Evolutionary conservation across 1,139 yeast genomes (phyloP).

Genomic region (Groenewaldozyma auringiensis): DNA sequence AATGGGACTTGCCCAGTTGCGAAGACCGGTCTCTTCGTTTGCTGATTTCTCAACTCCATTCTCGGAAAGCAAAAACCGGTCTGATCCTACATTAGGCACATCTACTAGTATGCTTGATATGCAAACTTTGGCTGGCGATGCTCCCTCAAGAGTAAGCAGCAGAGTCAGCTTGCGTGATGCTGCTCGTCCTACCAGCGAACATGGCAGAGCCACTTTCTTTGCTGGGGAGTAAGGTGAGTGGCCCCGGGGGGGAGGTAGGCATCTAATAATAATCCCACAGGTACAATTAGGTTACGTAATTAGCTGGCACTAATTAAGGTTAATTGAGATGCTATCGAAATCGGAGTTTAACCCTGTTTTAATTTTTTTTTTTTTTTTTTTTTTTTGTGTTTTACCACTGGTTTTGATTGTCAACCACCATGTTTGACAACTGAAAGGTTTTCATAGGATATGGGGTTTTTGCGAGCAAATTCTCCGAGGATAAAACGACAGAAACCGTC

Average conservation of each 20-base stretch:
- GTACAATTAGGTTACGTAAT: too few relatives aligned
- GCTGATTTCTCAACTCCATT: neutral
- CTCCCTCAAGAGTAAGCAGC: constrained; percentile 1
- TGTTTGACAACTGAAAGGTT: neutral
- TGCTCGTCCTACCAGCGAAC: neutral
- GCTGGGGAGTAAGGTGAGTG: neutral
- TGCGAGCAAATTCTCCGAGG: constrained; percentile 1
- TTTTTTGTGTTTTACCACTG: neutral
- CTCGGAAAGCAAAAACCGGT: neutral
- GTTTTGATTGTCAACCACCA: neutral
- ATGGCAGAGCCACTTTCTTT: neutral
- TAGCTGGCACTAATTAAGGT: too few relatives aligned
- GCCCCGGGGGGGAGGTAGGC: too few relatives aligned
- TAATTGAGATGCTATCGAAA: neutral
- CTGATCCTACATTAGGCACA: constrained; percentile 16
- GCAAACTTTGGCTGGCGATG: constrained; percentile 5
- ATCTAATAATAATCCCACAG: too few relatives aligned
- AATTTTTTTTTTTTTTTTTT: neutral
- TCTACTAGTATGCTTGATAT: constrained; percentile 26
- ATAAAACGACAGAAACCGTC: neutral
- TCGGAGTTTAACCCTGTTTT: neutral
- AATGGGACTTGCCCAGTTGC: constrained; percentile 2
- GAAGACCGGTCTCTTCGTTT: neutral
- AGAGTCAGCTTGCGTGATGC: neutral
- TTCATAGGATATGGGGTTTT: neutral